phyloP scores from a whole-genome alignment of 805 yeast genomes.

The Candida glaebosa region DNA sequence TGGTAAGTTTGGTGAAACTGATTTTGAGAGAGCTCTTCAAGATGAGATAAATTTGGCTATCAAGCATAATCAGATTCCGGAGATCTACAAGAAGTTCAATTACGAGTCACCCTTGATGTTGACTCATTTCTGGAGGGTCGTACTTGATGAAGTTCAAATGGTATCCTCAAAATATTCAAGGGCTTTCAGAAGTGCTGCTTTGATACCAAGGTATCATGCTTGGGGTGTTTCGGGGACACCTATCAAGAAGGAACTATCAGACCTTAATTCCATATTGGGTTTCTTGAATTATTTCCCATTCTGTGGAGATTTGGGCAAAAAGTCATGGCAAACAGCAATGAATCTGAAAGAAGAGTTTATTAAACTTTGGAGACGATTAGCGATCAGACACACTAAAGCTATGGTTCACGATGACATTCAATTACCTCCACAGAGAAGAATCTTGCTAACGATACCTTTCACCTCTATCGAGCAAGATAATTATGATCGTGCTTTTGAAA shows the following conservation, averaged over 20 bases:
- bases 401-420: slow-evolving; percentile 75
- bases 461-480: slow-evolving; percentile 82
- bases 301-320: slow-evolving; percentile 35
- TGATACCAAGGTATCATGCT: slow-evolving; percentile 81
- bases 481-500: slow-evolving; percentile 60
- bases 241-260: slow-evolving; percentile 60
- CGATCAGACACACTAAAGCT: slow-evolving; percentile 79
- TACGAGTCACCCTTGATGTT: slow-evolving; percentile 80
- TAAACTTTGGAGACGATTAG: slow-evolving; percentile 49
- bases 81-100: slow-evolving; percentile 30
- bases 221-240: slow-evolving; percentile 99
- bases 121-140: slow-evolving; percentile 83
- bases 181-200: slow-evolving; percentile 75
- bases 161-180: slow-evolving; percentile 68
- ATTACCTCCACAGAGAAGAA: slow-evolving; percentile 75
- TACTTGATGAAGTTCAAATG: slow-evolving; percentile 95
- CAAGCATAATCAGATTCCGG: slow-evolving; percentile 23
- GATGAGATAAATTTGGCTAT: slow-evolving; percentile 30
- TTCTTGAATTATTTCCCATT: slow-evolving; percentile 72
- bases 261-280: slow-evolving; percentile 65
- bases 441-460: slow-evolving; percentile 69
- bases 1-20: slow-evolving; percentile 21
- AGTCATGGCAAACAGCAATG: slow-evolving; percentile 37
- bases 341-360: slow-evolving; percentile 25
- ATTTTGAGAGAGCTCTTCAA: slow-evolving; percentile 30